Conservation (phyloP, 805 yeast genomes). For the Metschnikowia henanensis region DNA sequence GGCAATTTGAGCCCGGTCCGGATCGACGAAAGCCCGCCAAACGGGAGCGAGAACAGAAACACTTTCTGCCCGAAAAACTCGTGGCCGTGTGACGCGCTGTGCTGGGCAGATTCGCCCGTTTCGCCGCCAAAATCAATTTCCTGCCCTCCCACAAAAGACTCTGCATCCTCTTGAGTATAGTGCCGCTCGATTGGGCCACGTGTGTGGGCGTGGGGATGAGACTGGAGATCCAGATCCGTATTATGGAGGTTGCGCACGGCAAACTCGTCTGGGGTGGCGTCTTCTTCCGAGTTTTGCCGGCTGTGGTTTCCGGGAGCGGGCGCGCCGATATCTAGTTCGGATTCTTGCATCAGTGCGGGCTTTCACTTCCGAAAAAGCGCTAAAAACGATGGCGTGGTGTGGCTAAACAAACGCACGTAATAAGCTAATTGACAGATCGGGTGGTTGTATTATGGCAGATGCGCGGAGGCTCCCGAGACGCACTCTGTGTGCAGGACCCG, state of each 20-base stretch:
- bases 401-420: no score
- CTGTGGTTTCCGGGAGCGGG: slow-evolving; percentile 1
- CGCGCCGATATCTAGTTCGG: background rate
- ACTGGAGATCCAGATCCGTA: slow-evolving; percentile 2
- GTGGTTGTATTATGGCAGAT: background rate
- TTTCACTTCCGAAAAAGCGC: no score
- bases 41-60: slow-evolving; percentile 60
- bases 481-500: background rate
- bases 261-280: background rate
- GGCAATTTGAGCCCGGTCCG: slow-evolving; percentile 26
- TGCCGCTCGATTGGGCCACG: slow-evolving; percentile 10
- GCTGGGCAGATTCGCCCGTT: background rate
- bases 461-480: background rate
- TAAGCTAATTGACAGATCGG: no score
- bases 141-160: slow-evolving; percentile 52
- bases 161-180: slow-evolving; percentile 34
- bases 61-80: slow-evolving; percentile 33
- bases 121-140: slow-evolving; percentile 19
- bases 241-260: background rate
- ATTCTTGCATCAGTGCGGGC: background rate
- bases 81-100: background rate
- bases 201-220: background rate
- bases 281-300: background rate
- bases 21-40: slow-evolving; percentile 44
- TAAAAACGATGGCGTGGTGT: no score